These are phyloP conservation scores for Chionographis japonica DNA, from an alignment of 106 monocot genomes.

Conservation along the genomic window DNA sequence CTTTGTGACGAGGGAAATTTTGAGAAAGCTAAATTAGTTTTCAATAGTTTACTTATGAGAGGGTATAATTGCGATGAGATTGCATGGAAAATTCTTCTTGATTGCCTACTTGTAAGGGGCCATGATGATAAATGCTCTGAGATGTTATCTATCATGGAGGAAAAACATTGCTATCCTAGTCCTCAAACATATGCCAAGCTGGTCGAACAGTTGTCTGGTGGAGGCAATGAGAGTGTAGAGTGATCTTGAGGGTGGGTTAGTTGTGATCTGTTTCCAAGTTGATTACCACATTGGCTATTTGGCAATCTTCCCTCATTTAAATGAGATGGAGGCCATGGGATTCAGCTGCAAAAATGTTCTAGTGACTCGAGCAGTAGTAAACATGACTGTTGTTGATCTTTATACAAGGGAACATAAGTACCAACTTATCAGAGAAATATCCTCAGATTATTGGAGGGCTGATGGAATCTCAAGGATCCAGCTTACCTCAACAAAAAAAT, in stretches of 20 bases:
- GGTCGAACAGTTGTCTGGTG: slow-evolving; percentile 16
- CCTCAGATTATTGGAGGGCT: no score
- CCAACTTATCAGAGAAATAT: no score
- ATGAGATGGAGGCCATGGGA: no score
- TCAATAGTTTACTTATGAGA: slow-evolving; percentile 25
- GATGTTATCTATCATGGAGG: slow-evolving; percentile 45
- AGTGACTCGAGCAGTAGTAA: no score
- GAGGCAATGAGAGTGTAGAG: neutral
- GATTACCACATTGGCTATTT: no score
- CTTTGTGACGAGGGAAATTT: slow-evolving; percentile 41
- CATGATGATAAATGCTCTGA: slow-evolving; percentile 33
- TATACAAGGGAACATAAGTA: no score
- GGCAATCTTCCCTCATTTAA: no score
- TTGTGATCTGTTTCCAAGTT: no score
- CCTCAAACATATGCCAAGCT: slow-evolving; percentile 30
- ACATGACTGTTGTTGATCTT: no score
- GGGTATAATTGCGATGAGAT: slow-evolving; percentile 52
- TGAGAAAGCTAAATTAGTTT: slow-evolving; percentile 41
- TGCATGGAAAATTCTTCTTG: slow-evolving; percentile 46
- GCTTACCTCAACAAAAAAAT: no score
- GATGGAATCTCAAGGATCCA: no score
- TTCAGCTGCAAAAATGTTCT: no score
- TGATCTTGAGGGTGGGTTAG: neutral
- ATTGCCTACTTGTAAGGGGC: slow-evolving; percentile 26
- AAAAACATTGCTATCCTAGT: slow-evolving; percentile 28